These are phyloP conservation scores for Thalassiosira exigua DNA, from an alignment of 352 stramenopile genomes.

Conservation along the genomic window DNA sequence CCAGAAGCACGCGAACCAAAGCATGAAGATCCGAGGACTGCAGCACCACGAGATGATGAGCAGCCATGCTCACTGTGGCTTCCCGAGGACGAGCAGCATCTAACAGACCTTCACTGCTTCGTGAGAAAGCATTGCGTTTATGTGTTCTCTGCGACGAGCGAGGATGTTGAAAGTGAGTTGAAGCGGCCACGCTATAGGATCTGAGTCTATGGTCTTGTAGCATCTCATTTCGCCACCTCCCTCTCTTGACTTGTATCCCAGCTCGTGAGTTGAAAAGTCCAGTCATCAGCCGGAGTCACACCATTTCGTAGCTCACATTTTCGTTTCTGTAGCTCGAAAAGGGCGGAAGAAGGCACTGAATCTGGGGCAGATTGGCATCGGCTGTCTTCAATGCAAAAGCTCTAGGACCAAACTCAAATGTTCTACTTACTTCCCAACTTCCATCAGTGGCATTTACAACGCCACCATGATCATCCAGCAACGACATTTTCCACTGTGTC, in stretches of 20 bases:
- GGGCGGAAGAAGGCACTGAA: constrained; percentile 47
- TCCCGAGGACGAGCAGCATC: constrained; percentile 55
- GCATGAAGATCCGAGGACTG: too few relatives aligned
- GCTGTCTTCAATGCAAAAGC: neutral
- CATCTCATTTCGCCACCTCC: too few relatives aligned
- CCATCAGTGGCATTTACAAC: constrained; percentile 51
- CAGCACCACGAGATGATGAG: neutral
- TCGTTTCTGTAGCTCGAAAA: too few relatives aligned
- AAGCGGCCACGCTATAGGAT: too few relatives aligned
- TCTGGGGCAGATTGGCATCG: constrained; percentile 50
- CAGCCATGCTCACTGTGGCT: neutral
- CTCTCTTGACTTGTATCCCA: too few relatives aligned
- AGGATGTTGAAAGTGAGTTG: constrained; percentile 35
- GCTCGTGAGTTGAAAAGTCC: too few relatives aligned
- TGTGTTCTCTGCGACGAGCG: constrained; percentile 58
- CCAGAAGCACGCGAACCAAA: too few relatives aligned
- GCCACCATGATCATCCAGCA: constrained; percentile 62
- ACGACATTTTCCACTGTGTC: constrained; percentile 54
- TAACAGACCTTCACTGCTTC: constrained; percentile 76
- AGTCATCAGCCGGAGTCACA: neutral
- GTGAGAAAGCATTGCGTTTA: constrained; percentile 72
- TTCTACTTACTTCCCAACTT: constrained; percentile 41
- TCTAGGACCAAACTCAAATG: constrained; percentile 34
- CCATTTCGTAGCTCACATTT: constrained; percentile 29
- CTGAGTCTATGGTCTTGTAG: too few relatives aligned